A percentile compares a stretch with the other conserved stretches of the same genome.
These are phyloP conservation scores for Halenospora varia DNA, from an alignment of 495 filamentous ascomycete genomes.

Conservation along the genomic window DNA sequence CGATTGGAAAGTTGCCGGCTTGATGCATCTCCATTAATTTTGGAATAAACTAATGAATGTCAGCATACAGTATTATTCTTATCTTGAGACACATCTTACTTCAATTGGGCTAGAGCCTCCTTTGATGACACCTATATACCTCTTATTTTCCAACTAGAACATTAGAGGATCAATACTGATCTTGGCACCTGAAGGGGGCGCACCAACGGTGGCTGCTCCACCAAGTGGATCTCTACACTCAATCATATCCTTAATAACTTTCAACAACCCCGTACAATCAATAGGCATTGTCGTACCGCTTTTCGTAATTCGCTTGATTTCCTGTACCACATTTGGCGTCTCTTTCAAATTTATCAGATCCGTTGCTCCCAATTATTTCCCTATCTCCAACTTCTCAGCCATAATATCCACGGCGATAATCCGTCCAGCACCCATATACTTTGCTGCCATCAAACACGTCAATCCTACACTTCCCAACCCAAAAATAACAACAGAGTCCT, in stretches of 20 bases:
- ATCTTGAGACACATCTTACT: background rate
- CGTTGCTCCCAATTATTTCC: background rate
- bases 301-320: background rate
- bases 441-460: background rate
- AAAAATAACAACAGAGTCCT: conserved; percentile 29
- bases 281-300: background rate
- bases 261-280: background rate
- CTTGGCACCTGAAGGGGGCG: conserved; percentile 29
- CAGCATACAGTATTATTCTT: background rate
- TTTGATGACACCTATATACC: conserved; percentile 18
- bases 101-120: background rate
- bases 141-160: conserved; percentile 15
- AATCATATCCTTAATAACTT: background rate
- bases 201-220: background rate
- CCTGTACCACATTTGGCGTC: background rate
- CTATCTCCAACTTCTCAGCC: background rate
- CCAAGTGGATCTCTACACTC: background rate
- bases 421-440: background rate
- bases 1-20: conserved; percentile 36
- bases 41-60: conserved; percentile 30
- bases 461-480: conserved; percentile 39
- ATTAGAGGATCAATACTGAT: background rate
- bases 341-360: background rate
- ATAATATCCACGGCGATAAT: background rate
- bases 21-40: conserved; percentile 33